phyloP scores from a whole-genome alignment of 2,329 filamentous ascomycete genomes.

The Ciborinia camelliae region DNA sequence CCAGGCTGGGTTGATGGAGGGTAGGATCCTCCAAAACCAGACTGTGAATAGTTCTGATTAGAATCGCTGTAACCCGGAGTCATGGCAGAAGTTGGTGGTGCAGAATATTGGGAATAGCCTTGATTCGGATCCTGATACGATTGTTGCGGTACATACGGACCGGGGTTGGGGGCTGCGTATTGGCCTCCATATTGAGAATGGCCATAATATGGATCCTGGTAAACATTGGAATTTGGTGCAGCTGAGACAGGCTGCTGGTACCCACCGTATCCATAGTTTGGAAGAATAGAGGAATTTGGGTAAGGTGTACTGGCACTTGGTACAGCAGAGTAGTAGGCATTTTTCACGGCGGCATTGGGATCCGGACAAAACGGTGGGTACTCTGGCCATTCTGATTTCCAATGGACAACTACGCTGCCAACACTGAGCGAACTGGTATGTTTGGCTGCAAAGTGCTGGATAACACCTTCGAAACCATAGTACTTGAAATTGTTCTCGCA shows the following conservation, averaged over 20 bases:
- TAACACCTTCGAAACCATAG: conserved; percentile 73
- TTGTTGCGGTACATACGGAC: conserved; percentile 34
- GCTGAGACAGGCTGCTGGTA: conserved; percentile 33
- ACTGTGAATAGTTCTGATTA: conserved; percentile 32
- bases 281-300: conserved; percentile 35
- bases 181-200: conserved; percentile 37
- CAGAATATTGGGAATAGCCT: conserved; percentile 28
- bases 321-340: conserved; percentile 35
- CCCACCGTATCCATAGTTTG: conserved; percentile 38
- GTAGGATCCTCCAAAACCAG: conserved; percentile 31
- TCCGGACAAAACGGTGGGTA: conserved; percentile 68
- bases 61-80: conserved; percentile 28
- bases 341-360: conserved; percentile 43
- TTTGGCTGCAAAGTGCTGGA: conserved; percentile 82
- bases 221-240: conserved; percentile 29
- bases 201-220: conserved; percentile 38
- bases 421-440: conserved; percentile 68
- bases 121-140: conserved; percentile 31
- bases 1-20: conserved; percentile 23
- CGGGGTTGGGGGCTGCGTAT: conserved; percentile 35
- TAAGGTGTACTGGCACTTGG: conserved; percentile 38
- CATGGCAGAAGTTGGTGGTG: conserved; percentile 26
- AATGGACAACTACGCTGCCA: conserved; percentile 71
- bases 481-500: conserved; percentile 63
- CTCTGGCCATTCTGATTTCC: conserved; percentile 78